Percentiles rank a stretch among this genome's conserved stretches.
These are phyloP conservation scores for Incumbomyces delicatus DNA, from an alignment of 2,329 filamentous ascomycete genomes.

Conservation along the genomic window DNA sequence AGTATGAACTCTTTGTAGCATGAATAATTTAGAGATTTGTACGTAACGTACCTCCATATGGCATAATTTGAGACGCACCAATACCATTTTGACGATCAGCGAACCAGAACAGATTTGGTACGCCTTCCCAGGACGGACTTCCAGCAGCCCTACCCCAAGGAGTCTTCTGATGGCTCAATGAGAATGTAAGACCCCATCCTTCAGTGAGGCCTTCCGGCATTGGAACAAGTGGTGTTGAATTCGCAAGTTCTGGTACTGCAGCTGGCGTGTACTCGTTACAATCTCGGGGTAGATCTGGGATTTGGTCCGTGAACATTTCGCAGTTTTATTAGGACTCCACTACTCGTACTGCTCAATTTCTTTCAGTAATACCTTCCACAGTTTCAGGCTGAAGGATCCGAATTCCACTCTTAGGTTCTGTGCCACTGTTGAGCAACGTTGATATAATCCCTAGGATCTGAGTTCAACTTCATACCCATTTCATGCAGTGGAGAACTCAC, in stretches of 20 bases:
- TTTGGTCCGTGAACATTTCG: constrained; percentile 4
- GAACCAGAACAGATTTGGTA: constrained; percentile 52
- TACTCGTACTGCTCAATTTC: not conserved
- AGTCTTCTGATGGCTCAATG: constrained; percentile 19
- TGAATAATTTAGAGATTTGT: no score
- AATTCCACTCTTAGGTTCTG: constrained; percentile 43
- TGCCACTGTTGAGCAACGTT: constrained; percentile 47
- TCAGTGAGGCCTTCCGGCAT: not conserved
- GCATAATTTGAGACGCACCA: constrained; percentile 42
- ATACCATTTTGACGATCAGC: constrained; percentile 47
- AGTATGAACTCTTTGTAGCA: not conserved
- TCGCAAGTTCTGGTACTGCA: constrained; percentile 1
- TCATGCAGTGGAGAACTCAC: not conserved
- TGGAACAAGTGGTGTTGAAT: not conserved
- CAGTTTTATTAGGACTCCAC: not conserved
- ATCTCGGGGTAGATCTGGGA: not conserved
- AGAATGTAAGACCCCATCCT: constrained; percentile 3
- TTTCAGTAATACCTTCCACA: constrained; percentile 32
- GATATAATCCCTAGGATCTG: not conserved
- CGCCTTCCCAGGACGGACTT: constrained; percentile 46
- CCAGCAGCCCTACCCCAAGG: constrained; percentile 40
- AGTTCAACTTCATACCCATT: not conserved
- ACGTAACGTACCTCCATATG: constrained; percentile 16
- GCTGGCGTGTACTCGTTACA: not conserved
- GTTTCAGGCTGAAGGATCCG: constrained; percentile 46